Percentiles rank a stretch among this genome's conserved stretches.
Conservation (phyloP, 495 filamentous ascomycete genomes). For the Trypethelium eluteriae region DNA sequence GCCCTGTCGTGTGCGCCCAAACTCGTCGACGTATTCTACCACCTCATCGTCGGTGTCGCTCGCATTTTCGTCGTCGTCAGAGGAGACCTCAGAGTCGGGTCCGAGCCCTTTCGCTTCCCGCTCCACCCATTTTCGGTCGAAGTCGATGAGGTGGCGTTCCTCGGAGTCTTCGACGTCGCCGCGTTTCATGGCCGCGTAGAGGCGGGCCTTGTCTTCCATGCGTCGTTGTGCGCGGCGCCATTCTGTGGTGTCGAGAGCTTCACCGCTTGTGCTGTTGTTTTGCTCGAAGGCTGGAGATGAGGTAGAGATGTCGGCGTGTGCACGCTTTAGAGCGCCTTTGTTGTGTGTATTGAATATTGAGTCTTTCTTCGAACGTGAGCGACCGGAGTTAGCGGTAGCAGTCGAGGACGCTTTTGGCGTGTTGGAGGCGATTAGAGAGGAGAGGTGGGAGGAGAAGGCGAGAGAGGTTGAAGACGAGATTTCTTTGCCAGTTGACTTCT, state of each 20-base stretch:
- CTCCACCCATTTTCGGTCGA: constrained; percentile 90
- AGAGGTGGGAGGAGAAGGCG: constrained; percentile 70
- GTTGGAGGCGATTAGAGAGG: constrained; percentile 38
- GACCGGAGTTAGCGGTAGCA: constrained; percentile 33
- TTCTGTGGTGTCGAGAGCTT: constrained; percentile 39
- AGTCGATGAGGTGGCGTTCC: constrained; percentile 68
- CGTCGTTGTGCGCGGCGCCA: constrained; percentile 60
- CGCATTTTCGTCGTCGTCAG: constrained; percentile 28
- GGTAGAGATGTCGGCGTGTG: constrained; percentile 42
- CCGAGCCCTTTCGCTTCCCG: constrained; percentile 38
- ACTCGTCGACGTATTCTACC: constrained; percentile 81
- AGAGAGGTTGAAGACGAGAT: constrained; percentile 65
- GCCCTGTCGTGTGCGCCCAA: constrained; percentile 66
- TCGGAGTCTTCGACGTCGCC: constrained; percentile 53
- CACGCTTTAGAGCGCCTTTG: constrained; percentile 60
- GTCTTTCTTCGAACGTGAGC: constrained; percentile 58
- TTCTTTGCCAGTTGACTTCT: constrained; percentile 46
- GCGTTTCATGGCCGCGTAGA: constrained; percentile 78
- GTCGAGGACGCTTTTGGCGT: constrained; percentile 5
- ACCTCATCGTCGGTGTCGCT: constrained; percentile 50
- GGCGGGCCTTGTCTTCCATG: constrained; percentile 77
- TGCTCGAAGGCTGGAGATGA: constrained; percentile 25
- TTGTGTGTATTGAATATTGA: constrained; percentile 67
- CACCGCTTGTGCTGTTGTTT: constrained; percentile 39
- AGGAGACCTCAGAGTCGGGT: constrained; percentile 23